Evolutionary conservation across 1,284 basidiomycete species (phyloP).

Genomic region (Pholiota adiposa): DNA sequence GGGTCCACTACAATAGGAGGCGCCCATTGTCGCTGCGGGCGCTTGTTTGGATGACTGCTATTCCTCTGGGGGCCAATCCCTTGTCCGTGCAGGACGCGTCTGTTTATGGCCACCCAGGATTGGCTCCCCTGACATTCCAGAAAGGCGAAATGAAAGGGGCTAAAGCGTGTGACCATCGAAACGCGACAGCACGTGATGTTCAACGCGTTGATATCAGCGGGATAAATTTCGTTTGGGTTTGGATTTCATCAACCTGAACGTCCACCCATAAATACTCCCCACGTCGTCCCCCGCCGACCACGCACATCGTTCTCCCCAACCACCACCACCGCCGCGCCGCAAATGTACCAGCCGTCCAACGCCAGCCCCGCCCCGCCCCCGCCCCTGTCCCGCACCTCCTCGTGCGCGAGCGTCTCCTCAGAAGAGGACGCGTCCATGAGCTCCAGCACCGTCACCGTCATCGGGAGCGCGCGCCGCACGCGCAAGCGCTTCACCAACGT

Average conservation of each 20-base stretch:
- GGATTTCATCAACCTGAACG: slow-evolving; percentile 13
- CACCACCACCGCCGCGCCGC: slow-evolving; percentile 11
- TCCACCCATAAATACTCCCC: slow-evolving; percentile 19
- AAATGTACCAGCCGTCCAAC: slow-evolving; percentile 14
- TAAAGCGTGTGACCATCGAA: slow-evolving; percentile 9
- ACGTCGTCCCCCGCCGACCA: slow-evolving; percentile 13
- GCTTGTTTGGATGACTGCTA: neutral
- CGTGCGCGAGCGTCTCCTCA: slow-evolving; percentile 45
- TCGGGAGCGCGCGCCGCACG: slow-evolving; percentile 47
- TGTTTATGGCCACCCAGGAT: neutral
- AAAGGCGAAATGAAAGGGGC: slow-evolving; percentile 7
- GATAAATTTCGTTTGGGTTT: slow-evolving; percentile 21
- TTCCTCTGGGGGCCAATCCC: neutral
- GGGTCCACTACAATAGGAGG: neutral
- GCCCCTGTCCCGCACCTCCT: slow-evolving; percentile 51
- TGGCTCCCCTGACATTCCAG: slow-evolving; percentile 10
- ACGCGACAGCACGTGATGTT: slow-evolving; percentile 23
- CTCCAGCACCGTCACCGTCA: slow-evolving; percentile 25
- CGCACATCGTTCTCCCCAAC: neutral
- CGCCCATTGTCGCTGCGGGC: neutral
- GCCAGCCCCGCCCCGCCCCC: slow-evolving; percentile 21
- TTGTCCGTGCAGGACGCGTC: neutral
- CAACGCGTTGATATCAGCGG: slow-evolving; percentile 21
- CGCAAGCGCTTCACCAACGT: slow-evolving; percentile 70
- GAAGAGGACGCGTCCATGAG: slow-evolving; percentile 39